Percentiles rank a stretch among this genome's conserved stretches.
Conservation (phyloP, 1,139 yeast species). For the Saccharomyces hybrid region DNA sequence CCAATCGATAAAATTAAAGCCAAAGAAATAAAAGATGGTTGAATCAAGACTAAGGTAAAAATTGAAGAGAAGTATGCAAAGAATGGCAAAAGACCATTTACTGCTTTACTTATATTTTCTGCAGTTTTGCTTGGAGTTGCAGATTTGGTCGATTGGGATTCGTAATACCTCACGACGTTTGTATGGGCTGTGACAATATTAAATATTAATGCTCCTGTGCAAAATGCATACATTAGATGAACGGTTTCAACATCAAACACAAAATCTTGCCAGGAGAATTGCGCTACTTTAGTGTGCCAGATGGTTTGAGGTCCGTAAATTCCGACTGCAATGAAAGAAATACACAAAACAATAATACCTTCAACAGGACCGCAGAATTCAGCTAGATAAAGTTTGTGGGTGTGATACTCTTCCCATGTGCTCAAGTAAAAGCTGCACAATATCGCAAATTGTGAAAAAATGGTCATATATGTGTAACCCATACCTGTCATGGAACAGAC, state of each 20-base stretch:
- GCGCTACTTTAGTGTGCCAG: slow-evolving; percentile 40
- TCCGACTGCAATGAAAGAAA: slow-evolving; percentile 54
- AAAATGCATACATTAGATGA: slow-evolving; percentile 25
- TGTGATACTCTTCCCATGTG: slow-evolving; percentile 95
- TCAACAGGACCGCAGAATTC: slow-evolving; percentile 92
- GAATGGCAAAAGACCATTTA: slow-evolving; percentile 64
- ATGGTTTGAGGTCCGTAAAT: slow-evolving; percentile 53
- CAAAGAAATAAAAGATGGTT: slow-evolving; percentile 45
- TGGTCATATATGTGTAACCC: slow-evolving; percentile 58
- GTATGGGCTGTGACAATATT: slow-evolving; percentile 65
- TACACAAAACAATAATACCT: slow-evolving; percentile 65
- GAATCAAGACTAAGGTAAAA: slow-evolving; percentile 38
- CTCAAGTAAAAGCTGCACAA: slow-evolving; percentile 78
- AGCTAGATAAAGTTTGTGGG: slow-evolving; percentile 73
- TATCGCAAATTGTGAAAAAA: slow-evolving; percentile 66
- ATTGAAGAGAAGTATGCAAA: slow-evolving; percentile 53
- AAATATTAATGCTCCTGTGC: slow-evolving; percentile 47
- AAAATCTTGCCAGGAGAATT: slow-evolving; percentile 8
- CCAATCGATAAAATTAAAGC: slow-evolving; percentile 68
- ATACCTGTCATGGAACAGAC: slow-evolving; percentile 66
- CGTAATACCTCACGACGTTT: slow-evolving; percentile 55
- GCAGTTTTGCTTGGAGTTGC: slow-evolving; percentile 14
- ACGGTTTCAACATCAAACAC: slow-evolving; percentile 18
- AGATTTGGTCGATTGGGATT: slow-evolving; percentile 22
- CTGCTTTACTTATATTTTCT: slow-evolving; percentile 35